These are phyloP conservation scores for Aspergillus pseudoviridinutans DNA, from an alignment of 2,329 filamentous ascomycete genomes.

Conservation along the genomic window DNA sequence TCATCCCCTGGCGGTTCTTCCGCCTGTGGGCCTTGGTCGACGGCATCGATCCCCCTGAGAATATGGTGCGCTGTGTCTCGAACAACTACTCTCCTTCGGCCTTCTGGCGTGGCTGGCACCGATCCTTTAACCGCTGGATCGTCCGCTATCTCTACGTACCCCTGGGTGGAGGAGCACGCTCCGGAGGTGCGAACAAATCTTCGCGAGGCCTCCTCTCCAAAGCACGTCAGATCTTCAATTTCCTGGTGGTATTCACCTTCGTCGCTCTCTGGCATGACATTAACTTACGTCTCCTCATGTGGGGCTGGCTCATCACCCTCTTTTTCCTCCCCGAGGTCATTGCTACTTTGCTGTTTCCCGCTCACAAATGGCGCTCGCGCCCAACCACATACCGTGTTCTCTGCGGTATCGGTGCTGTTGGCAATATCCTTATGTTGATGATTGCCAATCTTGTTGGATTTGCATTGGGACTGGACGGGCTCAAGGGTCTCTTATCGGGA, in stretches of 20 bases:
- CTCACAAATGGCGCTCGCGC: slow-evolving; percentile 62
- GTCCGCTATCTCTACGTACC: slow-evolving; percentile 92
- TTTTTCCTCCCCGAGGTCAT: slow-evolving; percentile 89
- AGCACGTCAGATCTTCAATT: slow-evolving; percentile 65
- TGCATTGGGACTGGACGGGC: slow-evolving; percentile 82
- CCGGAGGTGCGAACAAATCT: slow-evolving; percentile 24
- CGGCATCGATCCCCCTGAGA: slow-evolving; percentile 91
- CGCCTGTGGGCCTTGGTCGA: slow-evolving; percentile 92
- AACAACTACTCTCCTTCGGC: slow-evolving; percentile 87
- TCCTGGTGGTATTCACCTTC: slow-evolving; percentile 86
- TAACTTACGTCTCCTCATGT: slow-evolving; percentile 80
- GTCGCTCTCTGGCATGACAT: slow-evolving; percentile 99
- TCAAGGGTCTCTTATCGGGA: slow-evolving; percentile 69
- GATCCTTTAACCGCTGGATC: slow-evolving; percentile 91
- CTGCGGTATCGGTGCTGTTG: slow-evolving; percentile 74
- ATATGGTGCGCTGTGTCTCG: slow-evolving; percentile 95
- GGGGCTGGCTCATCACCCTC: slow-evolving; percentile 93
- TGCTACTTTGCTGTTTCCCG: slow-evolving; percentile 68
- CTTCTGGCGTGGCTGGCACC: slow-evolving; percentile 97
- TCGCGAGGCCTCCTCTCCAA: slow-evolving; percentile 41
- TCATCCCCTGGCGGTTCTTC: slow-evolving; percentile 97
- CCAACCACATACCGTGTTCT: slow-evolving; percentile 75
- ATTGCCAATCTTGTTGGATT: slow-evolving; percentile 91
- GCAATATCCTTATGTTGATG: slow-evolving; percentile 93
- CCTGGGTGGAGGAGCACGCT: slow-evolving; percentile 63